Evolutionary conservation across 1,284 basidiomycete genomes (phyloP).

Genomic region (Porogramme epimiltina): DNA sequence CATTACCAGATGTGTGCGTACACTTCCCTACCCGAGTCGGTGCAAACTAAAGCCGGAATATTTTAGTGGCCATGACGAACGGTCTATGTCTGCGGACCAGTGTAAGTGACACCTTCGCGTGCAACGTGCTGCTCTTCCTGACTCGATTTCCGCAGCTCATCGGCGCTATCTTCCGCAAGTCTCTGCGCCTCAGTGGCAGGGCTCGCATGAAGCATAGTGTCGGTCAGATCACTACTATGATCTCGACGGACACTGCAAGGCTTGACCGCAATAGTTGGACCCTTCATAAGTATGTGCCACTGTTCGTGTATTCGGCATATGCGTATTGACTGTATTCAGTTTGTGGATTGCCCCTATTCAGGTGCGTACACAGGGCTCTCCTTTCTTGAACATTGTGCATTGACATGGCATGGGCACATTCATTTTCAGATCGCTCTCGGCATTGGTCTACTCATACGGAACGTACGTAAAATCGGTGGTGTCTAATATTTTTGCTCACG

Average conservation of each 20-base stretch:
- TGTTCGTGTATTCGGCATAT: neutral
- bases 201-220: constrained; percentile 60
- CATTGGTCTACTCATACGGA: constrained; percentile 64
- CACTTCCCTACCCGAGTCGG: neutral
- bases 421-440: constrained; percentile 55
- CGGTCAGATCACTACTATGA: constrained; percentile 74
- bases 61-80: constrained; percentile 49
- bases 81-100: constrained; percentile 54
- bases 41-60: neutral
- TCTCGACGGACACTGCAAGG: constrained; percentile 60
- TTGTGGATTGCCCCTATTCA: constrained; percentile 61
- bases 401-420: neutral
- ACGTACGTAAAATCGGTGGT: no score
- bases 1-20: constrained; percentile 50
- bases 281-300: constrained; percentile 47
- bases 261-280: constrained; percentile 50
- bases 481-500: neutral
- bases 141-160: constrained; percentile 46
- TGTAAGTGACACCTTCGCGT: constrained; percentile 33
- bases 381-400: constrained; percentile 16
- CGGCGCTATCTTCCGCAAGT: constrained; percentile 71
- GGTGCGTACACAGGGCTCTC: no score
- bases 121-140: neutral
- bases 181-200: constrained; percentile 67
- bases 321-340: constrained; percentile 32